Base-by-base conservation (phyloP, 805 yeast genomes). In the Jamesozyma lodderae region DNA sequence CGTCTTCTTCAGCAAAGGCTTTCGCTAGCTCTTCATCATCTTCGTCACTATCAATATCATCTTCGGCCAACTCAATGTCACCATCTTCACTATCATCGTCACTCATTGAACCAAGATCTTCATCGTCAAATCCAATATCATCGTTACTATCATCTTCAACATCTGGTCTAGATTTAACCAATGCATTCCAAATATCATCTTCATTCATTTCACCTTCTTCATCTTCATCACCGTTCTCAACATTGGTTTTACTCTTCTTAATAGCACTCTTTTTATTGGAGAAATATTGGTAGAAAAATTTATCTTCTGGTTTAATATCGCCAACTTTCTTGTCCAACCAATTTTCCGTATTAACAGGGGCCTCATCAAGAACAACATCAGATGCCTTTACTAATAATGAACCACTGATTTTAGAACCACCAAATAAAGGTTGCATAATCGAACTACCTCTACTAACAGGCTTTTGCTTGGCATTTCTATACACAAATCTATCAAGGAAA, bases 401-500 rank as follows among this genome's bases (percentile, higher is more conserved):
- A 8, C 82, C 84, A 16, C 84, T 79, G 45, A 80, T 82, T 27
- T 47, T 51, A 6, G 60, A 48, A 1, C 77, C 71, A 45, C 96
- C 96, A 32, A 94, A 87, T 47, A 92, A 69, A 36, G 98, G 97
- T 68, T 92, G 98, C 97, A 92, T 92, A 57, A 92, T 88, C 31
- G 96, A 86, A 4, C 81, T 69, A 53, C 97, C 97, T 57, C 82
- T 79, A n/a, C 79, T 65, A 24, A 67, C 59, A 15, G 77, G 69
- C 60, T 81, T 83, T 51, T 77, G 81, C 65, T 85, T 86, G 34
- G 96, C 85, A 59, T 87, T 86, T 64, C 85, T 81, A 67, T 92
- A 92, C 28, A 92, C 96, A 64, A 94, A 92, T 60, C 94, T 76
- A 62, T 92, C 96, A 64, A 92, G 71, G 75, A 92, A 92, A 62